Percentiles rank a stretch among this genome's conserved stretches.
Conservation (phyloP, 2,329 filamentous ascomycete species). For the Fusarium sp. region DNA sequence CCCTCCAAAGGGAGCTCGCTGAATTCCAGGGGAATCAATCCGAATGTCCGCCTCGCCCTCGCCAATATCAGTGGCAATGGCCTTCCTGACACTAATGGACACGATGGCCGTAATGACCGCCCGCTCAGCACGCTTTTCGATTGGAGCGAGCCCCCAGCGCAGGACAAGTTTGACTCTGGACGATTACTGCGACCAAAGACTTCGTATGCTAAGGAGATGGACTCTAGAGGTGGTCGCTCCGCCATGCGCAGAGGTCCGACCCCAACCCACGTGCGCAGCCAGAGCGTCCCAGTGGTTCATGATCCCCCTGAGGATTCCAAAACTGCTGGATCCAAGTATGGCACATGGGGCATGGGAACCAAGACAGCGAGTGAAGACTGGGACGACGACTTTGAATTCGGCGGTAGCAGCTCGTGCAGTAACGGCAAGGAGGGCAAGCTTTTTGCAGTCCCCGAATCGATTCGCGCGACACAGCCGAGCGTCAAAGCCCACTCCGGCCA, state of each 20-base stretch:
- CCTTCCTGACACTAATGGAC: conserved; percentile 46
- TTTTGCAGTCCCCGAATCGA: conserved; percentile 72
- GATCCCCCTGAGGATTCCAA: conserved; percentile 67
- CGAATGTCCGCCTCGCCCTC: conserved; percentile 63
- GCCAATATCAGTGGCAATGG: conserved; percentile 61
- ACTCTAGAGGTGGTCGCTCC: conserved; percentile 74
- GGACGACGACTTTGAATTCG: conserved; percentile 90
- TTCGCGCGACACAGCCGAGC: conserved; percentile 82
- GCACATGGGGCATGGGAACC: conserved; percentile 82
- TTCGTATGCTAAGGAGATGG: conserved; percentile 76
- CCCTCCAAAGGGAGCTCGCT: conserved; percentile 61
- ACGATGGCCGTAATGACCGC: conserved; percentile 50
- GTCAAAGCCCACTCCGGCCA: conserved; percentile 86
- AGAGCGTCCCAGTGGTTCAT: conserved; percentile 79
- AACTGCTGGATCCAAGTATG: conserved; percentile 72
- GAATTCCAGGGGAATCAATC: conserved; percentile 62
- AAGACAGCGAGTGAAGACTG: conserved; percentile 86
- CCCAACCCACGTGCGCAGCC: conserved; percentile 77
- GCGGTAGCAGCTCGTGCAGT: conserved; percentile 54
- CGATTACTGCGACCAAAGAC: conserved; percentile 74
- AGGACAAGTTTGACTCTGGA: conserved; percentile 68
- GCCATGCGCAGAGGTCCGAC: conserved; percentile 73
- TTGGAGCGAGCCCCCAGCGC: conserved; percentile 73
- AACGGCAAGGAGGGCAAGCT: conserved; percentile 48
- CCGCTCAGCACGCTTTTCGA: conserved; percentile 78